Evolutionary conservation across 306 rosid genomes (phyloP).

Genomic region (Cajanus cajan): DNA sequence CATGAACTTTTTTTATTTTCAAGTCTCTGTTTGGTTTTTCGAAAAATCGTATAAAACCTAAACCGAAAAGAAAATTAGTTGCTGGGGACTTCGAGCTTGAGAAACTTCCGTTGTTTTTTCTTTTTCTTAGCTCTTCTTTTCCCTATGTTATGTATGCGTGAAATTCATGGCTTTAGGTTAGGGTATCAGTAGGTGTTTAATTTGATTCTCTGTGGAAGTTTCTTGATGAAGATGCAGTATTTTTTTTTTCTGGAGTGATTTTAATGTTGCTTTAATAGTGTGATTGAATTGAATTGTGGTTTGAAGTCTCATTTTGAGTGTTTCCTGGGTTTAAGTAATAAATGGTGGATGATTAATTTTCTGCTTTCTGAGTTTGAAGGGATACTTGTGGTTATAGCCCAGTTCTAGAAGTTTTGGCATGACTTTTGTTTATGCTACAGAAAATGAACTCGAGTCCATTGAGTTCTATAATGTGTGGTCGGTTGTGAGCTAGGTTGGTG

Average conservation of each 20-base stretch:
- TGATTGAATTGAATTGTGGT: constrained; percentile 14
- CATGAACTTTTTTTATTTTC: not conserved
- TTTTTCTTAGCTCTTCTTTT: not conserved
- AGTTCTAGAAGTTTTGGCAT: not conserved
- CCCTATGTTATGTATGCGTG: not conserved
- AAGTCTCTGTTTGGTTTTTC: constrained; percentile 9
- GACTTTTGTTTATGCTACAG: not conserved
- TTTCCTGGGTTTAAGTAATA: not conserved
- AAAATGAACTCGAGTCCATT: not conserved
- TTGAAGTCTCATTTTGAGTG: not conserved
- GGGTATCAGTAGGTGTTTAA: not conserved
- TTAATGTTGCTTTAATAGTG: not conserved
- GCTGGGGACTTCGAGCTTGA: not conserved
- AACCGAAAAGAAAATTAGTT: not conserved
- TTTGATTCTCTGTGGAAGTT: constrained; percentile 1
- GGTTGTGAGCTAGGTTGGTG: not conserved
- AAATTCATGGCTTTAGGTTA: constrained; percentile 30
- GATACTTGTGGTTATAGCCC: not conserved
- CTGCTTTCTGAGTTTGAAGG: not conserved
- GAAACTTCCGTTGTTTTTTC: not conserved
- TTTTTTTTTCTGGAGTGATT: too few relatives aligned
- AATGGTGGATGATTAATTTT: not conserved
- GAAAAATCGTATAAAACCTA: not conserved
- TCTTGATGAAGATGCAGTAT: not conserved
- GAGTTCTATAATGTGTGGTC: not conserved